A percentile compares a stretch with the other conserved stretches of the same genome.
Evolutionary conservation across 805 yeast genomes (phyloP).

Genomic region (Candida orba): DNA sequence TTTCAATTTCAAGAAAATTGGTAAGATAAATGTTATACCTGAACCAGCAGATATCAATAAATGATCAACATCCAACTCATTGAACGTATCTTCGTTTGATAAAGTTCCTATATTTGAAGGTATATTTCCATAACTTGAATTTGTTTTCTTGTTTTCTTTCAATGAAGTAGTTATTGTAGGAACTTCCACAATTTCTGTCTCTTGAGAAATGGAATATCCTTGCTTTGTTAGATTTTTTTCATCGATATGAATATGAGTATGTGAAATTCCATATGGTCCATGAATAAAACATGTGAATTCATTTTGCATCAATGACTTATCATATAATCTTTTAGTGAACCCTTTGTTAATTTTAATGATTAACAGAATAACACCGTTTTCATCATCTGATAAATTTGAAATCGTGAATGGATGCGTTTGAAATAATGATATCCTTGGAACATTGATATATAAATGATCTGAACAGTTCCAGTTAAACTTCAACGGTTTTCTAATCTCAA

Average conservation of each 20-base stretch:
- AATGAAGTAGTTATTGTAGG: not conserved
- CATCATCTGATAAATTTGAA: slow-evolving; percentile 11
- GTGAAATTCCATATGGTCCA: slow-evolving; percentile 23
- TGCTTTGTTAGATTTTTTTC: not conserved
- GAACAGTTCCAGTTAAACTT: slow-evolving; percentile 17
- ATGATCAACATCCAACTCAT: not conserved
- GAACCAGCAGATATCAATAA: slow-evolving; percentile 8
- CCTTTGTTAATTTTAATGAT: slow-evolving; percentile 19
- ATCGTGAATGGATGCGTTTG: slow-evolving; percentile 26
- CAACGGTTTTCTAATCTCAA: slow-evolving; percentile 3
- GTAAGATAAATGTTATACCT: slow-evolving; percentile 8
- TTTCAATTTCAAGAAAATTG: slow-evolving; percentile 10
- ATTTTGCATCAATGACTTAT: not conserved
- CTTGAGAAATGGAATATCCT: not conserved
- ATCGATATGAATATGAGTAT: slow-evolving; percentile 6
- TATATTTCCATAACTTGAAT: slow-evolving; percentile 5
- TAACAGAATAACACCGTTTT: slow-evolving; percentile 1
- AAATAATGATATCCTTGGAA: slow-evolving; percentile 14
- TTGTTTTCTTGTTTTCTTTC: not conserved
- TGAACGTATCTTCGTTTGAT: not conserved
- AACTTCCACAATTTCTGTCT: not conserved
- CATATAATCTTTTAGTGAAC: slow-evolving; percentile 17
- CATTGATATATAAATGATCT: slow-evolving; percentile 20
- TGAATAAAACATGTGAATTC: slow-evolving; percentile 17
- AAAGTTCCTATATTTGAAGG: too few relatives aligned